These are phyloP conservation scores for Exserohilum turcica DNA, from an alignment of 2,329 filamentous ascomycete species.

Conservation along the genomic window DNA sequence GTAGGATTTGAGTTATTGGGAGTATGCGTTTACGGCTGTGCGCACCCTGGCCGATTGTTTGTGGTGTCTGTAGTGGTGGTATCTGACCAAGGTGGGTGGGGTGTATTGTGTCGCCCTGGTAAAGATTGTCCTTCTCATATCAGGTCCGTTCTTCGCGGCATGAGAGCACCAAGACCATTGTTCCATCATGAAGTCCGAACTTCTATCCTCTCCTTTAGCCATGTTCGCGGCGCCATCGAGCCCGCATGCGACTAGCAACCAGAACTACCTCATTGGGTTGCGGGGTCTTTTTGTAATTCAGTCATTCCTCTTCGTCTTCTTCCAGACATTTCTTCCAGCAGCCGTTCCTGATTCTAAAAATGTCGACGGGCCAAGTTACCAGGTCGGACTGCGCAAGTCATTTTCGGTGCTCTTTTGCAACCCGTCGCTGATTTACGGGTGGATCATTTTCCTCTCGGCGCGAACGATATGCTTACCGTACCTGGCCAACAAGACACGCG, in stretches of 20 bases:
- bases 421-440: slow-evolving; percentile 52
- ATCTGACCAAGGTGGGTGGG: neutral
- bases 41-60: slow-evolving; percentile 3
- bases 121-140: slow-evolving; percentile 3
- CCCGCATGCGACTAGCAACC: slow-evolving; percentile 20
- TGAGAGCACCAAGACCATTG: slow-evolving; percentile 4
- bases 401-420: slow-evolving; percentile 56
- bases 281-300: slow-evolving; percentile 52
- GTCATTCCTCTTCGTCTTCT: slow-evolving; percentile 54
- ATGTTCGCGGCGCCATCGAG: slow-evolving; percentile 18
- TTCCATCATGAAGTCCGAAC: slow-evolving; percentile 26
- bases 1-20: slow-evolving; percentile 5
- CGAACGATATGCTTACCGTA: slow-evolving; percentile 53
- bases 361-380: slow-evolving; percentile 46
- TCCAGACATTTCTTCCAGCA: slow-evolving; percentile 52
- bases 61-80: neutral
- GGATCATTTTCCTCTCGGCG: slow-evolving; percentile 54
- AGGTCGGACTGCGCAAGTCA: slow-evolving; percentile 51
- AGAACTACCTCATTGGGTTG: slow-evolving; percentile 51
- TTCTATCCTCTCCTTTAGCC: slow-evolving; percentile 19
- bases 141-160: neutral
- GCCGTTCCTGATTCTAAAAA: slow-evolving; percentile 47
- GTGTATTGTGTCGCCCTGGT: neutral
- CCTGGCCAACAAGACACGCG: slow-evolving; percentile 43
- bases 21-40: slow-evolving; percentile 7